These are phyloP conservation scores for Suillus tomentosus DNA, from an alignment of 768 basidiomycete genomes.

Conservation along the genomic window DNA sequence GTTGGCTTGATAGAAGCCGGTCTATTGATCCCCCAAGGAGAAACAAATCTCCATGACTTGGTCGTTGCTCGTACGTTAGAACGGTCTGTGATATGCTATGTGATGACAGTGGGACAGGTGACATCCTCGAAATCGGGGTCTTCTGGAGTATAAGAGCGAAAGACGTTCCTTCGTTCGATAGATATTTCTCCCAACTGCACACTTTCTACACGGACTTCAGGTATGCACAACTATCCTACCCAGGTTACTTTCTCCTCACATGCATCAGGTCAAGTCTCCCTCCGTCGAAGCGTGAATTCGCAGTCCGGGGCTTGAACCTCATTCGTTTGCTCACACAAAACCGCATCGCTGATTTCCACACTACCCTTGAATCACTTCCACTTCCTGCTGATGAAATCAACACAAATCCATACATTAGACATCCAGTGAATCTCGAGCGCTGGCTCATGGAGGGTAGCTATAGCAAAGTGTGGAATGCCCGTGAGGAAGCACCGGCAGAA, in stretches of 20 bases:
- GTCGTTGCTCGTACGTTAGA: constrained; percentile 65
- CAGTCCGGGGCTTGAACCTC: constrained; percentile 91
- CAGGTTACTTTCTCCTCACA: constrained; percentile 13
- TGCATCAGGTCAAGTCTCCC: constrained; percentile 66
- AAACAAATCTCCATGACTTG: constrained; percentile 67
- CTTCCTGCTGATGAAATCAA: constrained; percentile 65
- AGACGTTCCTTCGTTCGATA: constrained; percentile 91
- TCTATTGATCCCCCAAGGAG: constrained; percentile 70
- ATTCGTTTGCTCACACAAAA: constrained; percentile 94
- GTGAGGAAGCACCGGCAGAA: constrained; percentile 88
- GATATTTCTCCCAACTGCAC: constrained; percentile 91
- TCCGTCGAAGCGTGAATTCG: constrained; percentile 82
- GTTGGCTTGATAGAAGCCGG: constrained; percentile 77
- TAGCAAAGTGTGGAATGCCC: constrained; percentile 95
- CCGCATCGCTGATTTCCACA: constrained; percentile 97
- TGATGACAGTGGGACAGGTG: constrained; percentile 53
- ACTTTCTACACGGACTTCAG: constrained; percentile 88
- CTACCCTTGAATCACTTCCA: constrained; percentile 88
- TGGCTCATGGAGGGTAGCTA: constrained; percentile 99
- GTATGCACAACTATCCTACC: constrained; percentile 38
- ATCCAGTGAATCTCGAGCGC: constrained; percentile 89
- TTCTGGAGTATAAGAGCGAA: constrained; percentile 89
- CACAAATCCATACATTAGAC: constrained; percentile 73
- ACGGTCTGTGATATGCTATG: constrained; percentile 5
- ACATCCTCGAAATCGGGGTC: constrained; percentile 94